phyloP scores from a whole-genome alignment of 345 rosid genomes.

The Firmiana major region DNA sequence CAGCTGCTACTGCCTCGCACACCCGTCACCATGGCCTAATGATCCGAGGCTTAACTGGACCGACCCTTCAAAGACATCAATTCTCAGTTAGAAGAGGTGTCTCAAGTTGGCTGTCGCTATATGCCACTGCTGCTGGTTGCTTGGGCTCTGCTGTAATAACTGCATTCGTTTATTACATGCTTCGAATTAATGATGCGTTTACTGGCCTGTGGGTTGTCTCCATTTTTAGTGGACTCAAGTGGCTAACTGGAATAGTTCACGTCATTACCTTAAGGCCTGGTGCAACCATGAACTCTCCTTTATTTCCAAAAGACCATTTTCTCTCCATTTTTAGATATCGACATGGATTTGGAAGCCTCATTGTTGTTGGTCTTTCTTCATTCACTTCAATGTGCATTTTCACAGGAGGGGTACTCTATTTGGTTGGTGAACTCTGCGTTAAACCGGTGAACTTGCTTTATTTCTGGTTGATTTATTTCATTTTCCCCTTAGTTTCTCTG shows the following conservation, averaged over 20 bases:
- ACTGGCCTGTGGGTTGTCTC: constrained; percentile 56
- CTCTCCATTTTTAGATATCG: constrained; percentile 40
- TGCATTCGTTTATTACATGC: constrained; percentile 54
- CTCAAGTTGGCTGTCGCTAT: constrained; percentile 54
- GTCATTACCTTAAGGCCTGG: constrained; percentile 24
- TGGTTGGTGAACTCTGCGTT: constrained; percentile 47
- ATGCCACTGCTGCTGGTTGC: constrained; percentile 41
- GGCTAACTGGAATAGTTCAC: constrained; percentile 45
- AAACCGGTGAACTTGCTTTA: constrained; percentile 35
- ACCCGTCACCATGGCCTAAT: constrained; percentile 51
- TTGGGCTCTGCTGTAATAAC: constrained; percentile 47
- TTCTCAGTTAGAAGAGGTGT: constrained; percentile 33
- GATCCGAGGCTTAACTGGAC: constrained; percentile 39
- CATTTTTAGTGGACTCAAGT: constrained; percentile 54
- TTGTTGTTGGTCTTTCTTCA: constrained; percentile 39
- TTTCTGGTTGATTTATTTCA: constrained; percentile 47
- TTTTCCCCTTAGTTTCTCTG: constrained; percentile 41
- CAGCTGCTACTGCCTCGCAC: constrained; percentile 43
- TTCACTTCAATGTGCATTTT: constrained; percentile 62
- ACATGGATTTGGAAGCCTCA: constrained; percentile 42
- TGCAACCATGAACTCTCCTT: constrained; percentile 11
- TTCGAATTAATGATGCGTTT: constrained; percentile 24
- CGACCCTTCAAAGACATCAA: constrained; percentile 20
- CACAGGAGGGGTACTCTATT: constrained; percentile 34
- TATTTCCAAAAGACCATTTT: constrained; percentile 20